Evolutionary conservation across 192 early-diverging fungal species (phyloP).

Genomic region (Chytriomyces sp.): DNA sequence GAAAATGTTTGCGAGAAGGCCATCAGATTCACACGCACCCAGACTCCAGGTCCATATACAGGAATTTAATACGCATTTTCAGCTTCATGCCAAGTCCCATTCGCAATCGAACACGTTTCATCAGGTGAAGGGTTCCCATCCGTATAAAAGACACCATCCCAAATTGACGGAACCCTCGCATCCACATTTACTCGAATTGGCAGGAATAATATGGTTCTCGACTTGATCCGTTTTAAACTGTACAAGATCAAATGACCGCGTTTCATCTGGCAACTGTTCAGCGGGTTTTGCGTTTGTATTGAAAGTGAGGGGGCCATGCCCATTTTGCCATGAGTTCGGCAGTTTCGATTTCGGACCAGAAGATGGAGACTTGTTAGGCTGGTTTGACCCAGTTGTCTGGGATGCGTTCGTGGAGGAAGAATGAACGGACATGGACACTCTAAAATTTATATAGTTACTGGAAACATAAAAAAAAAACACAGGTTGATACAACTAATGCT

Average conservation of each 20-base stretch:
- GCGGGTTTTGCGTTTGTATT: neutral
- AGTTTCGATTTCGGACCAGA: neutral
- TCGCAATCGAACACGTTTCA: slow-evolving; percentile 10
- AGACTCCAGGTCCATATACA: neutral
- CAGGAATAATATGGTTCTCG: slow-evolving; percentile 18
- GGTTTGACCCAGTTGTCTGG: slow-evolving; percentile 16
- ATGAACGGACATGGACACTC: neutral
- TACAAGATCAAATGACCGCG: slow-evolving; percentile 5
- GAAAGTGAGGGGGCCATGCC: neutral
- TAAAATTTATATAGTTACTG: neutral
- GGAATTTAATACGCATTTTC: slow-evolving; percentile 13
- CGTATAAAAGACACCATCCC: slow-evolving; percentile 15
- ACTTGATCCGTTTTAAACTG: slow-evolving; percentile 3
- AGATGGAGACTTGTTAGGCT: neutral
- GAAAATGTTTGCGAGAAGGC: neutral
- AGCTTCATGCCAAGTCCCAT: slow-evolving; percentile 5
- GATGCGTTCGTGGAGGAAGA: slow-evolving; percentile 21
- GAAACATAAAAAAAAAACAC: neutral
- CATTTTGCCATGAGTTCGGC: slow-evolving; percentile 1
- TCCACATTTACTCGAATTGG: slow-evolving; percentile 16
- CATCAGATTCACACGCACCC: neutral
- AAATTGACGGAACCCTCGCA: neutral
- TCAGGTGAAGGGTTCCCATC: slow-evolving; percentile 5
- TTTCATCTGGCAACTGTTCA: neutral
- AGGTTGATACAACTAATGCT: neutral